Percentiles rank a stretch among this genome's conserved stretches.
Evolutionary conservation across 352 stramenopile species (phyloP).

Genomic region (Globisporangium middletonii): DNA sequence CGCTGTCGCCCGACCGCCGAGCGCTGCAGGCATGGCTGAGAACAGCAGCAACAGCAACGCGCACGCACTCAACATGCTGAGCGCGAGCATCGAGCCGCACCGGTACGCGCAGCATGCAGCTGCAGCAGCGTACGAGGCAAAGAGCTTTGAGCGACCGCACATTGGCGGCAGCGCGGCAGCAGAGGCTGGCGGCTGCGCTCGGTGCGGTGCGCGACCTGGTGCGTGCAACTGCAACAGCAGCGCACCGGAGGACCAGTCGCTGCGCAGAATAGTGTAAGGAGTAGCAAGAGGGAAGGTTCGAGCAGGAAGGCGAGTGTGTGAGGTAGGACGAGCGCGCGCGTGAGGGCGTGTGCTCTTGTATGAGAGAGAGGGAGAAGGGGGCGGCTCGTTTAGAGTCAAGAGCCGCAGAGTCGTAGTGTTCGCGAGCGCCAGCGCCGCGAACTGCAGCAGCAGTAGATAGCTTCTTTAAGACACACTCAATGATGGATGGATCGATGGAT

Average conservation of each 20-base stretch:
- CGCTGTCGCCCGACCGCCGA: constrained; percentile 11
- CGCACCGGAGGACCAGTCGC: constrained; percentile 18
- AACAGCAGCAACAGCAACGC: constrained; percentile 1
- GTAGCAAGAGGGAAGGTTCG: background rate
- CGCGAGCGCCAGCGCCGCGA: no score
- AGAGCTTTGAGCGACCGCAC: constrained; percentile 25
- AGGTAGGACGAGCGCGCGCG: no score
- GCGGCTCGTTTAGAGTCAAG: background rate
- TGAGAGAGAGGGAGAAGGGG: background rate
- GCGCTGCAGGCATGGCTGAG: constrained; percentile 9
- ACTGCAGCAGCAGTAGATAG: no score
- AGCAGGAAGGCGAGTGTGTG: background rate
- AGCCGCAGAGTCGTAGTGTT: no score
- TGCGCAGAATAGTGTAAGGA: constrained; percentile 44
- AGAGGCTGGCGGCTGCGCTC: constrained; percentile 4
- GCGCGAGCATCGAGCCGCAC: constrained; percentile 9
- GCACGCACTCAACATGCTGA: constrained; percentile 8
- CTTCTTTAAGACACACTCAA: no score
- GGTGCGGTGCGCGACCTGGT: constrained; percentile 14
- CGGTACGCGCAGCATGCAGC: constrained; percentile 23
- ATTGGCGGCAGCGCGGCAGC: background rate
- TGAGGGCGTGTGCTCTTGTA: no score
- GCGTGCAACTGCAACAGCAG: constrained; percentile 17
- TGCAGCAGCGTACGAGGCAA: constrained; percentile 22
- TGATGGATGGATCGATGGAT: background rate